Evolutionary conservation across 441 rosid species (phyloP).

Genomic region (Pelargonium myrrhifolium): DNA sequence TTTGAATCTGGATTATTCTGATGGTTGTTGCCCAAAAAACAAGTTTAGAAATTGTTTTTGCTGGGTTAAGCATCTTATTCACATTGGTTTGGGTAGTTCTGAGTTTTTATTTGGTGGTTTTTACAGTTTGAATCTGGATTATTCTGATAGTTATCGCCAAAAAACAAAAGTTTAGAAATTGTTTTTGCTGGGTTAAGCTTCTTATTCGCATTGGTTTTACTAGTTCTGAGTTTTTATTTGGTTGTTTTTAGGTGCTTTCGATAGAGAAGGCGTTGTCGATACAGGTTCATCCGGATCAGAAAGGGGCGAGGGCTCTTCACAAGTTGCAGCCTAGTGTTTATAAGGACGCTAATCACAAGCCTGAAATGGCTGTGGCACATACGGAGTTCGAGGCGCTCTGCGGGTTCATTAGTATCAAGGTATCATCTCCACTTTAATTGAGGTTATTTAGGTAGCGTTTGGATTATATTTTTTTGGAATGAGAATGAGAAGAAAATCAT

Average conservation of each 20-base stretch:
- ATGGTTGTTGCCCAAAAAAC: too few species aligned
- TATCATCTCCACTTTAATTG: not conserved
- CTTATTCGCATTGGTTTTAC: too few species aligned
- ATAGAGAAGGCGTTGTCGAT: conserved; percentile 28
- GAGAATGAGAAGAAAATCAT: too few species aligned
- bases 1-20: too few species aligned
- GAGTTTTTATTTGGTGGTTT: not conserved
- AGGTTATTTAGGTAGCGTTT: not conserved
- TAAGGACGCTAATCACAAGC: conserved; percentile 34
- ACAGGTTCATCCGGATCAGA: conserved; percentile 35
- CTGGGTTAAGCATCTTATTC: too few species aligned
- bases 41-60: too few species aligned
- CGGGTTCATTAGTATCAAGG: conserved; percentile 29
- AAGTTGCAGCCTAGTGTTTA: conserved; percentile 23
- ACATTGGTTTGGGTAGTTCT: too few species aligned
- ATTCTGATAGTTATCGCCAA: too few species aligned
- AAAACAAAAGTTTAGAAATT: too few species aligned
- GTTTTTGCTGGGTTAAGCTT: too few species aligned
- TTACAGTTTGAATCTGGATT: too few species aligned
- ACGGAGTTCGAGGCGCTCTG: conserved; percentile 33
- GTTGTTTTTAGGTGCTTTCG: conserved; percentile 29
- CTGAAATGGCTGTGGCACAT: conserved; percentile 34
- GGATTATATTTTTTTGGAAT: too few species aligned
- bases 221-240: not conserved
- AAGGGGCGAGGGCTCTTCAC: conserved; percentile 25